Percentiles rank a stretch among this genome's conserved stretches.
Evolutionary conservation across 2,329 filamentous ascomycete genomes (phyloP).

Genomic region (Byssochlamys sp.): DNA sequence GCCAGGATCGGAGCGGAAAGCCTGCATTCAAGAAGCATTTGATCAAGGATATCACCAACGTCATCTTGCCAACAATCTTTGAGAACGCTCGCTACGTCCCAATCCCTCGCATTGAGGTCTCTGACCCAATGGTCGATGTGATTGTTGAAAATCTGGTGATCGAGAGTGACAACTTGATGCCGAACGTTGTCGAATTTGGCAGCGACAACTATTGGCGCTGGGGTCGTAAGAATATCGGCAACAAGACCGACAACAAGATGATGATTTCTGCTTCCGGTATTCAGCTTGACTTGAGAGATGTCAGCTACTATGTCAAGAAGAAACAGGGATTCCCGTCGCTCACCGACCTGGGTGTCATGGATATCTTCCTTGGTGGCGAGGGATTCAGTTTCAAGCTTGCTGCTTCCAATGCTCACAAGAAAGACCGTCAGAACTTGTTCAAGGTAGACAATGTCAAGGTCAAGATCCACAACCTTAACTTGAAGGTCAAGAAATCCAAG

Average conservation of each 20-base stretch:
- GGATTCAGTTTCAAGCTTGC: conserved; percentile 89
- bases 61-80: conserved; percentile 74
- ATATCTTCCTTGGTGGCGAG: conserved; percentile 75
- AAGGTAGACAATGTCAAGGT: conserved; percentile 85
- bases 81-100: conserved; percentile 83
- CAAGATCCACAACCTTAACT: conserved; percentile 67
- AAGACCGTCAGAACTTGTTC: conserved; percentile 75
- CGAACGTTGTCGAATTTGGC: conserved; percentile 77
- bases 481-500: conserved; percentile 89
- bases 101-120: conserved; percentile 86
- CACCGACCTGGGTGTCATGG: conserved; percentile 77
- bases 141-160: conserved; percentile 90
- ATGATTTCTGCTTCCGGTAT: conserved; percentile 81
- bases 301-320: conserved; percentile 89
- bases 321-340: conserved; percentile 87
- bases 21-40: conserved; percentile 85
- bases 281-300: conserved; percentile 79
- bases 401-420: conserved; percentile 67
- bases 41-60: conserved; percentile 74
- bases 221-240: conserved; percentile 78
- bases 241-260: conserved; percentile 70
- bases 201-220: conserved; percentile 92
- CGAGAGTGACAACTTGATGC: conserved; percentile 92
- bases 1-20: conserved; percentile 75
- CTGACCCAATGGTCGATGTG: conserved; percentile 71